phyloP scores from a whole-genome alignment of 2,329 filamentous ascomycete species.

The Ophiostoma novo-ulmi region DNA sequence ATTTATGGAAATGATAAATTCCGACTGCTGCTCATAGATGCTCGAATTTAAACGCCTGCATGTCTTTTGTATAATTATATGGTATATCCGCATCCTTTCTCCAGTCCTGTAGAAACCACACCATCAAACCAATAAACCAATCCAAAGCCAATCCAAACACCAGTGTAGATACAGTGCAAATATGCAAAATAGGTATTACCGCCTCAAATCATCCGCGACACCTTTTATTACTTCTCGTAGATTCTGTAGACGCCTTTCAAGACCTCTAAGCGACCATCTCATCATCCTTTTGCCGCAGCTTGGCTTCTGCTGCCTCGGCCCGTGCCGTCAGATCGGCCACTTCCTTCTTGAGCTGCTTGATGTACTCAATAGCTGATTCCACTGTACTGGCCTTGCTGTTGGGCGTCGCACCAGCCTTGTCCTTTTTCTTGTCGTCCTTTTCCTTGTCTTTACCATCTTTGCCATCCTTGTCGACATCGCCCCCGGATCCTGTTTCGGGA shows the following conservation, averaged over 20 bases:
- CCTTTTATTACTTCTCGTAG: not conserved
- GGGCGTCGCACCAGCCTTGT: constrained; percentile 63
- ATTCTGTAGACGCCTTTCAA: not conserved
- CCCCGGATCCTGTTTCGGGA: constrained; percentile 11
- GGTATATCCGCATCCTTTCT: not conserved
- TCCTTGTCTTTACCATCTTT: constrained; percentile 31
- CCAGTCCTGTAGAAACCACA: not conserved
- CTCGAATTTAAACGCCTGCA: not conserved
- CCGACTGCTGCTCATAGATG: not conserved
- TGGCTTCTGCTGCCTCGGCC: constrained; percentile 61
- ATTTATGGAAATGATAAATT: not conserved
- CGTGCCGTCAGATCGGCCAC: constrained; percentile 59
- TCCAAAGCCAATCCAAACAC: no score
- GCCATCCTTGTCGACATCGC: constrained; percentile 31
- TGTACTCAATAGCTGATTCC: constrained; percentile 94
- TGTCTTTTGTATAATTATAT: constrained; percentile 3
- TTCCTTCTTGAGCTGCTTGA: constrained; percentile 75
- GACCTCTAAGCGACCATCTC: not conserved
- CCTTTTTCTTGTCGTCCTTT: constrained; percentile 78
- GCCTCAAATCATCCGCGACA: no score
- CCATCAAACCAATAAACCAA: not conserved
- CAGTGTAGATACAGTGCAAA: no score
- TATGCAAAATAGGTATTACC: not conserved
- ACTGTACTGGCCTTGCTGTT: constrained; percentile 96
- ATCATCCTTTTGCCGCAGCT: constrained; percentile 37